These are phyloP conservation scores for Suillus ampliporus DNA, from an alignment of 768 basidiomycete species.

Conservation along the genomic window DNA sequence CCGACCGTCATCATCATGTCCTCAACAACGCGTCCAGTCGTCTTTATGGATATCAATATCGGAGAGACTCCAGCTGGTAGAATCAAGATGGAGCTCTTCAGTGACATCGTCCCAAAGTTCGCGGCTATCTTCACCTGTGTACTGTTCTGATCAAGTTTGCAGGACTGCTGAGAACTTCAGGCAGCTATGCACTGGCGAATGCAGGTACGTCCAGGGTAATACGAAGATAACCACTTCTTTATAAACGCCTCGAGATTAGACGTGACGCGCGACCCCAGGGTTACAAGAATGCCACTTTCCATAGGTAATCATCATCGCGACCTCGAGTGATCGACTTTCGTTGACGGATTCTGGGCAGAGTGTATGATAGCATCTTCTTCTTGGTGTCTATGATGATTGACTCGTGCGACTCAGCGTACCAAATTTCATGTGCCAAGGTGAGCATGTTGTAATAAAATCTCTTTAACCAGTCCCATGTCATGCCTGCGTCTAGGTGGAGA, in stretches of 20 bases:
- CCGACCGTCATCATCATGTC: slow-evolving; percentile 39
- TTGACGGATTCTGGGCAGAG: slow-evolving; percentile 50
- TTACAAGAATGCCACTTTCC: slow-evolving; percentile 91
- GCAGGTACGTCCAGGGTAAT: slow-evolving; percentile 57
- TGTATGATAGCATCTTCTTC: slow-evolving; percentile 52
- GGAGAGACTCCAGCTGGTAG: slow-evolving; percentile 96
- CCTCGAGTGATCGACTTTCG: slow-evolving; percentile 9
- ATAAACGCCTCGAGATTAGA: slow-evolving; percentile 22
- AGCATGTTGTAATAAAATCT: slow-evolving; percentile 18
- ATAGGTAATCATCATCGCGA: slow-evolving; percentile 62
- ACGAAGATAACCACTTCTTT: slow-evolving; percentile 11
- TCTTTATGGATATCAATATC: slow-evolving; percentile 97
- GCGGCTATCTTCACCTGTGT: slow-evolving; percentile 26
- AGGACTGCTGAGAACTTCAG: slow-evolving; percentile 99
- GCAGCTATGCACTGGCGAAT: slow-evolving; percentile 97
- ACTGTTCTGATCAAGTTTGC: slow-evolving; percentile 13
- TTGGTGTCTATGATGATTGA: slow-evolving; percentile 18
- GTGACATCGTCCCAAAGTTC: slow-evolving; percentile 94
- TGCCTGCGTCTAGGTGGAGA: slow-evolving; percentile 71
- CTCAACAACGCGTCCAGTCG: slow-evolving; percentile 74
- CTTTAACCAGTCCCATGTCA: slow-evolving; percentile 6
- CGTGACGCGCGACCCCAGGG: slow-evolving; percentile 83
- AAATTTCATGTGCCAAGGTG: slow-evolving; percentile 97
- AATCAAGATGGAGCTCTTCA: slow-evolving; percentile 97
- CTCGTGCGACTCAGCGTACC: slow-evolving; percentile 58